These are phyloP conservation scores for Amauroascus verrucosus DNA, from an alignment of 2,329 filamentous ascomycete species.

Conservation along the genomic window DNA sequence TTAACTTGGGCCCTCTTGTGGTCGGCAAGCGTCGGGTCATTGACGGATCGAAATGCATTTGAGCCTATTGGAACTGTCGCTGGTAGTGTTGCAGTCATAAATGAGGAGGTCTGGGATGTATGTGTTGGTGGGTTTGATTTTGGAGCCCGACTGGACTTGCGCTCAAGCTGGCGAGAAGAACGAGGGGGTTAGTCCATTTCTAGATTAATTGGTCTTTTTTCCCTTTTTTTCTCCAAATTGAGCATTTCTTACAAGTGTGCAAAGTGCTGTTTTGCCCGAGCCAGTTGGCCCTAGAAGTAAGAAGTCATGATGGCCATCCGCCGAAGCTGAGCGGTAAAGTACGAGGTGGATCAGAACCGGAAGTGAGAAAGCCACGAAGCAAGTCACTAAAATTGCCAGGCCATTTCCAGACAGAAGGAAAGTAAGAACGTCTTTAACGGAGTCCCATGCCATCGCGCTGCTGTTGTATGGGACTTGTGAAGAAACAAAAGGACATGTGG, in stretches of 20 bases:
- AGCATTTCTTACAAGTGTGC: conserved; percentile 52
- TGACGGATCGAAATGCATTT: conserved; percentile 54
- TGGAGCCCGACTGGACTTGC: conserved; percentile 32
- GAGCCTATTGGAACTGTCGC: conserved; percentile 44
- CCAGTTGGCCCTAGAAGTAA: conserved; percentile 72
- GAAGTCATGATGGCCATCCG: conserved; percentile 58
- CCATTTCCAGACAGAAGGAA: conserved; percentile 36
- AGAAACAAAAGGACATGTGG: conserved; percentile 11
- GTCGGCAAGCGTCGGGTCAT: conserved; percentile 56
- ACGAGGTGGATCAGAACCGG: conserved; percentile 68
- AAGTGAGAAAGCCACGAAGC: conserved; percentile 58
- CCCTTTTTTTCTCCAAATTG: background rate
- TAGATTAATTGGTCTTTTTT: background rate
- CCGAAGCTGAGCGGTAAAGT: conserved; percentile 56
- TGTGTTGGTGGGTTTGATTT: conserved; percentile 41
- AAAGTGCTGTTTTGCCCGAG: conserved; percentile 76
- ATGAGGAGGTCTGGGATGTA: conserved; percentile 51
- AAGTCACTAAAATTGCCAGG: conserved; percentile 51
- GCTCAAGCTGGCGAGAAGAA: conserved; percentile 31
- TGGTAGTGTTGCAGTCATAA: conserved; percentile 48
- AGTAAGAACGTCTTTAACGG: conserved; percentile 31
- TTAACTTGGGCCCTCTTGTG: conserved; percentile 27
- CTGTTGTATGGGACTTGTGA: background rate
- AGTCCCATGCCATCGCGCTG: conserved; percentile 25
- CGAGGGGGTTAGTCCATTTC: conserved; percentile 7